Percentiles rank a stretch among this genome's conserved stretches.
These are phyloP conservation scores for Ananas comosus DNA, from an alignment of 176 grass and related monocot genomes.

Conservation along the genomic window DNA sequence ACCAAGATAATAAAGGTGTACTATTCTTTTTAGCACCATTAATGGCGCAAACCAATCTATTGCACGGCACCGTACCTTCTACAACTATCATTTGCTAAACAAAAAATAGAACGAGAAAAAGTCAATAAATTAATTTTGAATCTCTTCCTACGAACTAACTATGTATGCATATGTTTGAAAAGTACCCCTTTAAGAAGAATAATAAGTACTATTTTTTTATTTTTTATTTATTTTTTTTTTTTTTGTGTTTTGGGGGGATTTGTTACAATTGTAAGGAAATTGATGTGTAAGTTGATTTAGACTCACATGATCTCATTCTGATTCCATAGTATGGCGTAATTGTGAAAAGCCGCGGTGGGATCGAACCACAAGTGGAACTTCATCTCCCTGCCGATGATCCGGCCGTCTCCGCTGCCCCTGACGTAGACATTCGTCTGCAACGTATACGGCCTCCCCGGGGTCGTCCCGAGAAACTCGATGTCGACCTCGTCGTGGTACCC, in stretches of 20 bases:
- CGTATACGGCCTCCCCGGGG: slow-evolving; percentile 41
- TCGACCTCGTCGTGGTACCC: slow-evolving; percentile 67
- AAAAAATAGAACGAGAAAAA: neutral
- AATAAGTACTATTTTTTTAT: neutral
- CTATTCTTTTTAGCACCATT: neutral
- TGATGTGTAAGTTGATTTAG: neutral
- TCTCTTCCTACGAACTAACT: too few relatives aligned
- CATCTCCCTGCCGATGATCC: slow-evolving; percentile 47
- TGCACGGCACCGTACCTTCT: neutral
- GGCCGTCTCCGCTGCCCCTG: slow-evolving; percentile 47
- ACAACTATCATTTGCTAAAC: neutral
- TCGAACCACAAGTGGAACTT: slow-evolving; percentile 66
- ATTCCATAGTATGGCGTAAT: slow-evolving; percentile 37
- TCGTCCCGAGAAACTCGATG: slow-evolving; percentile 61
- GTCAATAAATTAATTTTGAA: neutral
- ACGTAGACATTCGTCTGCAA: slow-evolving; percentile 73
- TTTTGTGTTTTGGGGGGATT: neutral
- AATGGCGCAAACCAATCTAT: neutral
- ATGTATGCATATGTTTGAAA: too few relatives aligned
- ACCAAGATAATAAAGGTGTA: too few relatives aligned
- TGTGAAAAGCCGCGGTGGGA: slow-evolving; percentile 32
- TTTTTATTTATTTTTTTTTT: too few relatives aligned
- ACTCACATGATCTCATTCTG: slow-evolving; percentile 39
- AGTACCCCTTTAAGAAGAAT: too few relatives aligned
- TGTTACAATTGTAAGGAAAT: neutral